Evolutionary conservation across 306 rosid species (phyloP).

Genomic region (Hippophae rhamnoides): DNA sequence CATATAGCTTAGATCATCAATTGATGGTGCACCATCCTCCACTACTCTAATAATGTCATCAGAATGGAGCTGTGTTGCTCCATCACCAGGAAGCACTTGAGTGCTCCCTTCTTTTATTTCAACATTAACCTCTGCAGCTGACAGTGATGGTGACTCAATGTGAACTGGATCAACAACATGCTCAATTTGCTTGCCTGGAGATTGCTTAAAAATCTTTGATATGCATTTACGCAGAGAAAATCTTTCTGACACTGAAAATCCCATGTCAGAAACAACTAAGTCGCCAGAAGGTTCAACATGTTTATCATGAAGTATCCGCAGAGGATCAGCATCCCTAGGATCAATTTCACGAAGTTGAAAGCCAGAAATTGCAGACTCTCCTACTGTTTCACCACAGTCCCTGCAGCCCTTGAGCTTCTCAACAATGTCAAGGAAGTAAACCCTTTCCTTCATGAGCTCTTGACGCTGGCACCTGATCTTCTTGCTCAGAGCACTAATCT

Average conservation of each 20-base stretch:
- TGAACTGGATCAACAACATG: slow-evolving; percentile 30
- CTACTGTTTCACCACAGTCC: slow-evolving; percentile 51
- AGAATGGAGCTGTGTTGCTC: slow-evolving; percentile 22
- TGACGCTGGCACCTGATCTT: slow-evolving; percentile 72
- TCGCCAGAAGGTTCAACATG: slow-evolving; percentile 19
- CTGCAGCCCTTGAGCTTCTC: slow-evolving; percentile 69
- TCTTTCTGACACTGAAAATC: slow-evolving; percentile 22
- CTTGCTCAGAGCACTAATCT: slow-evolving; percentile 60
- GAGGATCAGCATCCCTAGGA: slow-evolving; percentile 21
- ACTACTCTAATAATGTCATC: slow-evolving; percentile 25
- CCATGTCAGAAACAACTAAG: slow-evolving; percentile 27
- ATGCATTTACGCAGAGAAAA: slow-evolving; percentile 58
- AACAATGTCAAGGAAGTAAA: slow-evolving; percentile 48
- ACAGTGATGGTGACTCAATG: slow-evolving; percentile 22
- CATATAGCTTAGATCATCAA: slow-evolving; percentile 43
- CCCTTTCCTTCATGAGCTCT: slow-evolving; percentile 54
- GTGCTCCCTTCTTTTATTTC: slow-evolving; percentile 24
- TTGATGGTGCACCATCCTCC: slow-evolving; percentile 31
- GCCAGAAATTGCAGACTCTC: slow-evolving; percentile 53
- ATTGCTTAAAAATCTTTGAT: slow-evolving; percentile 44
- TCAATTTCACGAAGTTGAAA: slow-evolving; percentile 48
- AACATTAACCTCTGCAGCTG: slow-evolving; percentile 23
- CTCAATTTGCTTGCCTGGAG: slow-evolving; percentile 50
- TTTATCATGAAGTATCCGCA: slow-evolving; percentile 25
- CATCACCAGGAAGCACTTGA: slow-evolving; percentile 22